Percentiles rank a stretch among this genome's conserved stretches.
Evolutionary conservation across 257 asterid genomes (phyloP).

Genomic region (Scutellaria galericulata): DNA sequence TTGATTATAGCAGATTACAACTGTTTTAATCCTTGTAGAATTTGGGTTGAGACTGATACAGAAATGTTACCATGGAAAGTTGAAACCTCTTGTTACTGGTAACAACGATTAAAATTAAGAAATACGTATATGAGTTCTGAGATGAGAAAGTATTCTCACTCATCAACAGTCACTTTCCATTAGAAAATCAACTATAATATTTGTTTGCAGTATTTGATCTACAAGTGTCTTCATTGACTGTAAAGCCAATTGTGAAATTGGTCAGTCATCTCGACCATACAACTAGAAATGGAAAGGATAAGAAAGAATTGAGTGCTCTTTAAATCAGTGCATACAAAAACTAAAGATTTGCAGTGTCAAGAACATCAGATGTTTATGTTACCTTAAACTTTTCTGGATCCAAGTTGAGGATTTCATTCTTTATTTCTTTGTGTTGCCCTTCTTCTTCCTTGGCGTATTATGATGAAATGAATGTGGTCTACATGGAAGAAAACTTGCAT

Average conservation of each 20-base stretch:
- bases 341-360: background rate
- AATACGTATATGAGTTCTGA: background rate
- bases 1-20: background rate
- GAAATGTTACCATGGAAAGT: background rate
- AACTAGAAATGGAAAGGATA: conserved; percentile 3
- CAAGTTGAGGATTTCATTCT: background rate
- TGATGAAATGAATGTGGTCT: conserved; percentile 39
- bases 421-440: conserved; percentile 28
- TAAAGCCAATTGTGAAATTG: background rate
- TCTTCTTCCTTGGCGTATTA: conserved; percentile 41
- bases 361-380: background rate
- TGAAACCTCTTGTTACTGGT: no score
- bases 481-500: background rate
- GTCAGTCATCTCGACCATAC: background rate
- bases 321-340: background rate
- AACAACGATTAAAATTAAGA: background rate
- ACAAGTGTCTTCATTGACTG: background rate
- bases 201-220: background rate
- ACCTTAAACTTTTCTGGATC: conserved; percentile 3
- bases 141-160: background rate
- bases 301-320: background rate
- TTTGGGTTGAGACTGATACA: no score
- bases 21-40: background rate
- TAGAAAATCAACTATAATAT: background rate
- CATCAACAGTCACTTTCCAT: background rate